Conservation (phyloP, 2,329 filamentous ascomycete genomes). For the Colletotrichum liriopes region DNA sequence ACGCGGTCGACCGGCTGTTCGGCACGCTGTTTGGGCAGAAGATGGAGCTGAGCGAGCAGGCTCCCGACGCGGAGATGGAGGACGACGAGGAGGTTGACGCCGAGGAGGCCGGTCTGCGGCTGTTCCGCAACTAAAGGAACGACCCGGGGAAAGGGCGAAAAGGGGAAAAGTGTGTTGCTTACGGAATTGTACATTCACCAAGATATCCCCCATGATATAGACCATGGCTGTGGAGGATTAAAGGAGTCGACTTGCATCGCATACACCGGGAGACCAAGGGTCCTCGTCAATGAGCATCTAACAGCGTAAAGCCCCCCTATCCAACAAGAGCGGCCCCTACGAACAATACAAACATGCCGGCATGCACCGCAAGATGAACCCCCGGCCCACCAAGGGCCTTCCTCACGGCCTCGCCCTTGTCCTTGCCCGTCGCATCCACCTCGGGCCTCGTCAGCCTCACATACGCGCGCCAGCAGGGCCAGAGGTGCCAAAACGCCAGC, state of each 20-base stretch:
- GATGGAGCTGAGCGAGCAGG: conserved; percentile 71
- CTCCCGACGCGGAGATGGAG: conserved; percentile 65
- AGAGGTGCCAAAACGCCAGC: conserved; percentile 65
- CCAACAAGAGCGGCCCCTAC: conserved; percentile 44
- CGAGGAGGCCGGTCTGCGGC: conserved; percentile 67
- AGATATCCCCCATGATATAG: conserved; percentile 38
- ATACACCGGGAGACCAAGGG: not conserved
- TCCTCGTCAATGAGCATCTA: not conserved
- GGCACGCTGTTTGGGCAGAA: conserved; percentile 82
- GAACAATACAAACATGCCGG: conserved; percentile 56
- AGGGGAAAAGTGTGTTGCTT: conserved; percentile 9
- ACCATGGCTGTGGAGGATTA: conserved; percentile 1
- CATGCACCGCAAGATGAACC: conserved; percentile 62
- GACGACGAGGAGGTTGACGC: conserved; percentile 63
- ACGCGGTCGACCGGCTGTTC: conserved; percentile 84
- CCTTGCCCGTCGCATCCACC: conserved; percentile 19
- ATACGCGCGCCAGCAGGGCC: conserved; percentile 62
- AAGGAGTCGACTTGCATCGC: not conserved
- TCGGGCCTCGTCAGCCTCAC: conserved; percentile 50
- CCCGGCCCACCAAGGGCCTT: conserved; percentile 61
- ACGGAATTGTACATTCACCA: conserved; percentile 5
- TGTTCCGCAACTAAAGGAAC: conserved; percentile 63
- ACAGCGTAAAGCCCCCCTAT: not conserved
- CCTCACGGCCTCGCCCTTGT: conserved; percentile 34
- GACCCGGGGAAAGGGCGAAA: not conserved